Conservation (phyloP, 2,329 filamentous ascomycete genomes). For the Colletotrichum gloeosporioides region DNA sequence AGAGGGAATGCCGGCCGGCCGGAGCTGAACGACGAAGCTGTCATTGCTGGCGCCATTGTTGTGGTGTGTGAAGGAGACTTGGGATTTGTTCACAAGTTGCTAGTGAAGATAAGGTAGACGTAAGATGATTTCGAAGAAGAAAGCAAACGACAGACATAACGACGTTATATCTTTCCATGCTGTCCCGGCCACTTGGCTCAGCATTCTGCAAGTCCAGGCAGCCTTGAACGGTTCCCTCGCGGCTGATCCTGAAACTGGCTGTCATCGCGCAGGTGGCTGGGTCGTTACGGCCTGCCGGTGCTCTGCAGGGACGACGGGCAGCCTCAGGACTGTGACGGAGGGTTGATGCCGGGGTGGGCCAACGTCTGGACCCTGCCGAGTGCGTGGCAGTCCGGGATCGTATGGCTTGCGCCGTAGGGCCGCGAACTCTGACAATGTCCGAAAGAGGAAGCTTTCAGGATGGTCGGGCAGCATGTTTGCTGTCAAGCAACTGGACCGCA, state of each 20-base stretch:
- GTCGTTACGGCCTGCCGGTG: background rate
- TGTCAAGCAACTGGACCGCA: background rate
- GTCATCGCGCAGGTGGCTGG: conserved; percentile 15
- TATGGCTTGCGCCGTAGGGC: background rate
- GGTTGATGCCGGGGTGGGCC: background rate
- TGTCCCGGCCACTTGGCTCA: background rate
- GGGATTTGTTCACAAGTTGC: background rate
- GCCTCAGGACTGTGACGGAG: background rate
- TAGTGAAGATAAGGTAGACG: background rate
- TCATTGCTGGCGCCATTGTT: conserved; percentile 12
- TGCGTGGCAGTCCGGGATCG: conserved; percentile 7
- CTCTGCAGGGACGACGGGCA: background rate
- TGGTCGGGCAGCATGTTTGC: background rate
- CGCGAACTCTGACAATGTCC: background rate
- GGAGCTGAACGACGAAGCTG: conserved; percentile 1
- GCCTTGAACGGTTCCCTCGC: background rate
- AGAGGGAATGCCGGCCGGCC: background rate
- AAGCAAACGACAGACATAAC: background rate
- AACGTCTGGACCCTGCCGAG: conserved; percentile 1
- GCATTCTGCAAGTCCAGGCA: background rate
- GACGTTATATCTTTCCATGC: conserved; percentile 4
- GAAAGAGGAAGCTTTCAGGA: background rate
- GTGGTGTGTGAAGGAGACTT: background rate
- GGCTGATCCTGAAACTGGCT: conserved; percentile 6
- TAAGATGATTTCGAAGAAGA: background rate